These are phyloP conservation scores for Haplographium delicatum DNA, from an alignment of 495 filamentous ascomycete genomes.

Conservation along the genomic window DNA sequence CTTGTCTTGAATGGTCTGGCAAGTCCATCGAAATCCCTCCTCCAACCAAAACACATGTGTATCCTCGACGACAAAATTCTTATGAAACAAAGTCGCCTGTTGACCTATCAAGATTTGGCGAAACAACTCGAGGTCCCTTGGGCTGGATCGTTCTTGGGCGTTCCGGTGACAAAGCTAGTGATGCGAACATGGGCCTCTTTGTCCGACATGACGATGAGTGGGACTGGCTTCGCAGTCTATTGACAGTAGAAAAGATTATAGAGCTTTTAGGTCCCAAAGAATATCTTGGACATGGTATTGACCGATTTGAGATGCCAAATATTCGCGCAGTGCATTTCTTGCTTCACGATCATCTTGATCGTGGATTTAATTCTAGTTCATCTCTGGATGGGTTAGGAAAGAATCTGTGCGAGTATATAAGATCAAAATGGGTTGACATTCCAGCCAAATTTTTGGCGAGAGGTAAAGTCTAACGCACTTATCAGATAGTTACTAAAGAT, in stretches of 20 bases:
- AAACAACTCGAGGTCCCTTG: conserved; percentile 22
- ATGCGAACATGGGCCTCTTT: conserved; percentile 50
- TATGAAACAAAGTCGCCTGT: conserved; percentile 5
- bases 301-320: conserved; percentile 39
- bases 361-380: conserved; percentile 44
- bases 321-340: conserved; percentile 46
- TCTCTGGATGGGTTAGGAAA: conserved; percentile 50
- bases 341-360: conserved; percentile 46
- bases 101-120: conserved; percentile 14
- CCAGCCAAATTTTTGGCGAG: conserved; percentile 25
- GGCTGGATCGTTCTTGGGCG: conserved; percentile 34
- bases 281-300: conserved; percentile 38
- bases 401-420: conserved; percentile 47
- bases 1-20: conserved; percentile 23
- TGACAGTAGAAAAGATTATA: conserved; percentile 34
- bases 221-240: conserved; percentile 40
- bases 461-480: too few relatives aligned
- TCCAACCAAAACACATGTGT: not conserved
- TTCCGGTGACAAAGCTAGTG: conserved; percentile 48
- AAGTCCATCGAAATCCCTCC: conserved; percentile 23
- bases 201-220: conserved; percentile 45
- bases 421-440: conserved; percentile 40
- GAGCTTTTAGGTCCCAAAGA: conserved; percentile 31
- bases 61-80: not conserved
- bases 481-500: too few relatives aligned